Conservation (phyloP, 2,329 filamentous ascomycete genomes). For the Fusarium aywerte region DNA sequence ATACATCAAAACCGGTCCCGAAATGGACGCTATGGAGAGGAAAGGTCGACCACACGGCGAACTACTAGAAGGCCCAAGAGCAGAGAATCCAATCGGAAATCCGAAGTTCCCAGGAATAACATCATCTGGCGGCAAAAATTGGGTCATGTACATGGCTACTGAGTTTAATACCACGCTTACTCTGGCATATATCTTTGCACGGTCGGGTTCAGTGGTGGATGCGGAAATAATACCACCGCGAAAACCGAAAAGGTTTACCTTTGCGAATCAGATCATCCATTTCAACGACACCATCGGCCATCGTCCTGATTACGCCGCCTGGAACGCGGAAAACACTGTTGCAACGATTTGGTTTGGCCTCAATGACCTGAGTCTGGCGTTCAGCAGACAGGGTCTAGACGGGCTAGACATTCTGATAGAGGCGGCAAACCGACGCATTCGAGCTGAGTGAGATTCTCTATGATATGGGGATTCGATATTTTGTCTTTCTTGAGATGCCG, state of each 20-base stretch:
- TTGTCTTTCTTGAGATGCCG: not conserved
- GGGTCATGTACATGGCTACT: not conserved
- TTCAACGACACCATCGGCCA: not conserved
- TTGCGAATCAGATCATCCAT: slow-evolving; percentile 1
- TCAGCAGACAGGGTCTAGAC: not conserved
- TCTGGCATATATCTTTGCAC: slow-evolving; percentile 4
- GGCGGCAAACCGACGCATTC: not conserved
- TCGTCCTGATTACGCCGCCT: not conserved
- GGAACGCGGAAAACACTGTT: not conserved
- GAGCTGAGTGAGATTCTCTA: not conserved
- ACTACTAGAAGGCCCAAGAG: not conserved
- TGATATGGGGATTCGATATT: not conserved
- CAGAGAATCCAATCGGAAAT: not conserved
- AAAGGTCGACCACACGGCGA: not conserved
- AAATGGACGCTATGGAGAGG: not conserved
- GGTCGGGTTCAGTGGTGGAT: not conserved
- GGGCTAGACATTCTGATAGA: not conserved
- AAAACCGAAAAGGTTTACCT: not conserved
- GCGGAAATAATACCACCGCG: not conserved
- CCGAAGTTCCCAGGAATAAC: not conserved
- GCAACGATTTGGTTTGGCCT: slow-evolving; percentile 7
- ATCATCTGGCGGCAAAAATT: slow-evolving; percentile 2
- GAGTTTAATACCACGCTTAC: slow-evolving; percentile 10
- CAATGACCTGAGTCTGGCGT: not conserved
- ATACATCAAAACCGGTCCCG: not conserved